These are phyloP conservation scores for Pharus latifolius DNA, from an alignment of 176 grass and related monocot species.

Conservation along the genomic window DNA sequence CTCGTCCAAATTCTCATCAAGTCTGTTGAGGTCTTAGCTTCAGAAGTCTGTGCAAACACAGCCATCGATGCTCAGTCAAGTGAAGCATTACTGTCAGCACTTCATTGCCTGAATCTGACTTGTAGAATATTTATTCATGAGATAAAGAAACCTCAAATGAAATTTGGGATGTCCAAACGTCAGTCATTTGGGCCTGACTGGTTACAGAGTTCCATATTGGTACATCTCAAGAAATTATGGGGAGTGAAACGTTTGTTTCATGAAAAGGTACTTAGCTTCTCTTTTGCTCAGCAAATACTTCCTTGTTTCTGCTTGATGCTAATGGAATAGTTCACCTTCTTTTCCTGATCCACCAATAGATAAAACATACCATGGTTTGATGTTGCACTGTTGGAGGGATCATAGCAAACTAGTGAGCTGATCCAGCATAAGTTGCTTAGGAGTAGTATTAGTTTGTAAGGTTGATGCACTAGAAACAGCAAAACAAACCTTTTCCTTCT, in stretches of 20 bases:
- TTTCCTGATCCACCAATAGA: constrained; percentile 4
- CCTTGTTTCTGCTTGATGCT: background rate
- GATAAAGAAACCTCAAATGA: constrained; percentile 44
- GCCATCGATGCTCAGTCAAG: constrained; percentile 42
- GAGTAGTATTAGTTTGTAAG: background rate
- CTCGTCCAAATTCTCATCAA: constrained; percentile 51
- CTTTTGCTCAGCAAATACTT: background rate
- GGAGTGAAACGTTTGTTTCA: constrained; percentile 35
- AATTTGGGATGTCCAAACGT: background rate
- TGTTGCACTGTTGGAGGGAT: background rate
- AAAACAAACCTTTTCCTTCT: too few species aligned
- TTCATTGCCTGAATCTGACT: constrained; percentile 61
- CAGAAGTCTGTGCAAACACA: constrained; percentile 41
- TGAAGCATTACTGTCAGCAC: constrained; percentile 40
- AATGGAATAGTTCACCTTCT: background rate
- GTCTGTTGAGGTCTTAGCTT: constrained; percentile 50
- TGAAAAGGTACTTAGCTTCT: constrained; percentile 28
- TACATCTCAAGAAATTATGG: constrained; percentile 54
- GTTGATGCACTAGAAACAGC: too few species aligned
- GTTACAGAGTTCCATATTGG: constrained; percentile 38
- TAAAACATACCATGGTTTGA: background rate
- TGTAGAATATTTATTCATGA: constrained; percentile 52
- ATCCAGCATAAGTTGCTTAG: background rate
- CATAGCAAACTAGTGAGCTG: background rate
- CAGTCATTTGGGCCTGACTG: constrained; percentile 8